phyloP scores from a whole-genome alignment of 106 monocot genomes.

The Dendrobium officinale region DNA sequence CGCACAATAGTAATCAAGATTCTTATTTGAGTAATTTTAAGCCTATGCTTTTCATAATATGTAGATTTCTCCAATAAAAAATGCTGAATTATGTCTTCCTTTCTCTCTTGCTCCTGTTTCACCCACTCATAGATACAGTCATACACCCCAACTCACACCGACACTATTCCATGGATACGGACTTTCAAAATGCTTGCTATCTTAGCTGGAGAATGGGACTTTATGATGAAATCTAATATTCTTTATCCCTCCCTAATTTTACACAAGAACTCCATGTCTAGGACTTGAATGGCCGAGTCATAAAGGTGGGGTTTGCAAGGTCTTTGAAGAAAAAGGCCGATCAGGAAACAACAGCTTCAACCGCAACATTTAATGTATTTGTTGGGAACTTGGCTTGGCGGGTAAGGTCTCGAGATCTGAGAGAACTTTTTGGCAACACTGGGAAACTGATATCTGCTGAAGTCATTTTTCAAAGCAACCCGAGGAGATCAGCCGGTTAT shows the following conservation, averaged over 20 bases:
- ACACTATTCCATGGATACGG: not conserved
- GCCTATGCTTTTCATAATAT: no score
- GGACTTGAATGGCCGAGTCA: slow-evolving; percentile 59
- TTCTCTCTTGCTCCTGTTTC: not conserved
- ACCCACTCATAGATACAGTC: not conserved
- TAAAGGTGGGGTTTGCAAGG: slow-evolving; percentile 51
- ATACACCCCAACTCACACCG: not conserved
- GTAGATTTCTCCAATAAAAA: not conserved
- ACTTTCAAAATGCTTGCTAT: not conserved
- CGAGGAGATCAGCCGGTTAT: slow-evolving; percentile 76
- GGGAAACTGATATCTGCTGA: slow-evolving; percentile 57
- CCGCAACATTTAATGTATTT: slow-evolving; percentile 40
- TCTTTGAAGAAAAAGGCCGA: slow-evolving; percentile 41
- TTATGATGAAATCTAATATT: not conserved
- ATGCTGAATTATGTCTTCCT: not conserved
- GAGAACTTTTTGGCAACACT: slow-evolving; percentile 42
- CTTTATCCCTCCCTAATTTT: not conserved
- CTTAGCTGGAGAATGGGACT: not conserved
- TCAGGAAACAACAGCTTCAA: slow-evolving; percentile 5
- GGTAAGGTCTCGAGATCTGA: slow-evolving; percentile 52
- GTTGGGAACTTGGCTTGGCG: slow-evolving; percentile 66
- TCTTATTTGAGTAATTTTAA: no score
- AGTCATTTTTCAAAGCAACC: slow-evolving; percentile 63
- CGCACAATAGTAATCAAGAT: not conserved
- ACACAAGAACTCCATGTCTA: slow-evolving; percentile 11